Evolutionary conservation across 345 rosid species (phyloP).

Genomic region (Moricandia arvensis): DNA sequence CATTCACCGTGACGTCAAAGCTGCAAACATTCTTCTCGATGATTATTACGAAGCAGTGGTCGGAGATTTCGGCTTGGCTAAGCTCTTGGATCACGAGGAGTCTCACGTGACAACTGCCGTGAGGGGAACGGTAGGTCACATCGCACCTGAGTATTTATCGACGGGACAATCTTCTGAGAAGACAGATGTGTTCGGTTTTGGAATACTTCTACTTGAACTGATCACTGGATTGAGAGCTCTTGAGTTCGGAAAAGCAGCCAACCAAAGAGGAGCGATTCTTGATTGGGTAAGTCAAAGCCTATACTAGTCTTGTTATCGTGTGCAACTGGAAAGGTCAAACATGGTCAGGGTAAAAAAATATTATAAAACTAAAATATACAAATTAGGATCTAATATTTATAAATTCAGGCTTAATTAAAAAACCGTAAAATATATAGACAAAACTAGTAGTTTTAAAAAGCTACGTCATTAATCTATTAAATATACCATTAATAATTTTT

Average conservation of each 20-base stretch:
- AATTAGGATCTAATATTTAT: no score
- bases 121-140: conserved; percentile 95
- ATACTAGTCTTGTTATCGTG: background rate
- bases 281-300: conserved; percentile 61
- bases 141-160: conserved; percentile 92
- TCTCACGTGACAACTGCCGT: conserved; percentile 95
- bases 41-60: conserved; percentile 84
- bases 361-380: no score
- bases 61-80: conserved; percentile 95
- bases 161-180: conserved; percentile 95
- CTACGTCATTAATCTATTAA: no score
- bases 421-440: no score
- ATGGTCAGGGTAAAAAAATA: no score
- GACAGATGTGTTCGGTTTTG: conserved; percentile 94
- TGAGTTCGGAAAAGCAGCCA: conserved; percentile 74
- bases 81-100: conserved; percentile 80
- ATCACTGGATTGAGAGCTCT: conserved; percentile 83
- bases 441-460: no score
- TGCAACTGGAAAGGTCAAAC: no score
- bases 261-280: conserved; percentile 85
- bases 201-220: conserved; percentile 81
- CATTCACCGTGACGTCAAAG: conserved; percentile 94
- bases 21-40: conserved; percentile 90
- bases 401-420: no score
- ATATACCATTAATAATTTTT: no score